Base-by-base conservation (phyloP, 176 grass and related monocot genomes). In the Cymbopogon citratus region DNA sequence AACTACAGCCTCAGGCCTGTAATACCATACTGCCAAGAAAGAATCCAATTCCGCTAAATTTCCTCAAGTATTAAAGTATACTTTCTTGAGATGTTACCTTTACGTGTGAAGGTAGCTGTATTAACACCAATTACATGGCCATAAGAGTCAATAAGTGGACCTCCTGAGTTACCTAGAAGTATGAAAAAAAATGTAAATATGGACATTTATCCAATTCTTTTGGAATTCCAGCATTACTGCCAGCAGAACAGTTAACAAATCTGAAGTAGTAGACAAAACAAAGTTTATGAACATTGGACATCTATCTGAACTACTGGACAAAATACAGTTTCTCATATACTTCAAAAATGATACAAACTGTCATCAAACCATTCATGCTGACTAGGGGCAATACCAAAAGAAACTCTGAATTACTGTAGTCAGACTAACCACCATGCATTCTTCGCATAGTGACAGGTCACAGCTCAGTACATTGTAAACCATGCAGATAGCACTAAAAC, bases 51-150 rank as follows among this genome's bases (percentile, higher is more conserved):
- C 31, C 31, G 31, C 3, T 33, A 33, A 33, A 33, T 33, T 33
- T 33, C 31, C 31, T 33, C 31, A 33, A 33, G 31, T 33, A 33
- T 33, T 33, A 33, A 33, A 33, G 31, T 3, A 33, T 2, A 33
- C 31, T 33, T 33, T 33, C 31, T 33, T 33, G 31, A 33, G 31
- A 33, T 33, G 31, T 33, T 15, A 94, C 94, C 94, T 87, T 93
- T 97, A 69, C 91, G 91, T 66, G 94, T 93, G 66, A 97, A 97
- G 45, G 94, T 97, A 80, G 94, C 86, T 71, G 91, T 97, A 78
- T 97, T 93, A 75, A 97, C 87, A 87, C 94, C 94, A 89, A 97
- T 93, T 41, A 97, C 94, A 93, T 91, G 94, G 66, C 88, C 88
- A 75, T 97, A 89, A 5, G 94, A 97, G 74, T 97, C 88, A 85